Conservation (phyloP, 495 filamentous ascomycete species). For the Xylona heveae region DNA sequence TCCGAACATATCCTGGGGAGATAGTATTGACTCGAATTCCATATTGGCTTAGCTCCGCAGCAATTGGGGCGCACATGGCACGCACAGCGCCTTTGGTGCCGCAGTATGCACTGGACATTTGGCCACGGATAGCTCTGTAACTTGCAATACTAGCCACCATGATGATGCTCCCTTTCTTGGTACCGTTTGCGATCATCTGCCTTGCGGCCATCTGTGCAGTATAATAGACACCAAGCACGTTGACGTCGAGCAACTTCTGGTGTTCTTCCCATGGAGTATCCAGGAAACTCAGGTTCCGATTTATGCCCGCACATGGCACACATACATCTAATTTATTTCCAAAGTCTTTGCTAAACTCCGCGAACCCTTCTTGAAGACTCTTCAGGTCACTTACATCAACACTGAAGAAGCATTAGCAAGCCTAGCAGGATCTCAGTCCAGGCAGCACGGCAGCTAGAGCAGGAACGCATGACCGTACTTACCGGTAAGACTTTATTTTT, state of each 20-base stretch:
- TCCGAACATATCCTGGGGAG: conserved; percentile 6
- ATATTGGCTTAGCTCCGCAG: conserved; percentile 3
- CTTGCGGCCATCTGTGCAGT: conserved; percentile 24
- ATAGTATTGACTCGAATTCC: conserved; percentile 7
- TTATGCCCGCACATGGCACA: conserved; percentile 21
- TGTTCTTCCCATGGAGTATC: conserved; percentile 23
- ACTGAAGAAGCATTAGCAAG: too few species aligned
- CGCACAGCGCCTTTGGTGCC: conserved; percentile 13
- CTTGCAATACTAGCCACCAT: conserved; percentile 27
- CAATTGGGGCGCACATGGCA: conserved; percentile 13
- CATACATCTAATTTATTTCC: conserved; percentile 20
- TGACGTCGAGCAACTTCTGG: conserved; percentile 18
- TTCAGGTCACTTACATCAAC: conserved; percentile 4
- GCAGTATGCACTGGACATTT: conserved; percentile 15
- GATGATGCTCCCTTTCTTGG: conserved; percentile 23
- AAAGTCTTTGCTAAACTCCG: conserved; percentile 19
- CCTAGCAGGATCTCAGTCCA: not conserved
- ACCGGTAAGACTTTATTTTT: conserved; percentile 17
- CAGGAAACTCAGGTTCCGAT: conserved; percentile 17
- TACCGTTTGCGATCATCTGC: conserved; percentile 26
- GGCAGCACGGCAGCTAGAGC: conserved; percentile 1
- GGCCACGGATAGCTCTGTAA: conserved; percentile 16
- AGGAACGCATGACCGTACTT: too few species aligned
- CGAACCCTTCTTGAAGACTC: conserved; percentile 5
- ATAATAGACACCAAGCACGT: conserved; percentile 18